Base-by-base conservation (phyloP, 108 stramenopile genomes). In the Schizochytrium sp. region DNA sequence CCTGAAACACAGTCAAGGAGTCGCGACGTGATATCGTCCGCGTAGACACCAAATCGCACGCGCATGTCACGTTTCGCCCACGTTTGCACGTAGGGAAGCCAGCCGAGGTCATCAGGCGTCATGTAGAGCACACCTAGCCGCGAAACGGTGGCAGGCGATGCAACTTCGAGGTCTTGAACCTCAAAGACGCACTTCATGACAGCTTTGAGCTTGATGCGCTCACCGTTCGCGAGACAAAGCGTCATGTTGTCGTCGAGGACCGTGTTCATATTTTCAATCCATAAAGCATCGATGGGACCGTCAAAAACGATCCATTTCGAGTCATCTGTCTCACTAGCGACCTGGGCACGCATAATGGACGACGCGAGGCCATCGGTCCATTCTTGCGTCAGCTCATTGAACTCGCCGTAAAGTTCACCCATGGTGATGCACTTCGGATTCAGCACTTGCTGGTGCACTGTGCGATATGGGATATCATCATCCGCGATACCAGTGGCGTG, bases 181-280 rank as follows among this genome's bases (percentile, higher is more conserved):
- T 95, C 94, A 76, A 95, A 95, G 60, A 95, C 92, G 93, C 94
- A 92, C 43, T 92, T 94, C 94, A 95, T 94, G 28, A 60, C 72
- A 16, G 93, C 92, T 51, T 87, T 91, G 6, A 95, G 89, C 43
- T 89, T 90, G 87, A 95, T 94, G 29, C 93, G 93, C 90, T 95
- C 94, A 12, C 94, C 94, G 25, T 91, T 92, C 23, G 94, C 94
- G 21, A 95, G 57, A 72, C 94, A 95, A 12, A 95, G 89, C 92
- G 89, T 89, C 89, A 89, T 92, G 87, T 91, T 92, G 87, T 93
- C 93, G 53, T 92, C 92, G 29, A 93, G 89, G 28, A 93, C 94
- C 18, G 94, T 95, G 92, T 95, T 95, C 93, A 95, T 93, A 90
- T 94, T 95, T 69, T 95, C 94, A 72, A 95, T 94, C 94, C 94